These are phyloP conservation scores for Chalaropsis ovoidea DNA, from an alignment of 2,329 filamentous ascomycete species.

Conservation along the genomic window DNA sequence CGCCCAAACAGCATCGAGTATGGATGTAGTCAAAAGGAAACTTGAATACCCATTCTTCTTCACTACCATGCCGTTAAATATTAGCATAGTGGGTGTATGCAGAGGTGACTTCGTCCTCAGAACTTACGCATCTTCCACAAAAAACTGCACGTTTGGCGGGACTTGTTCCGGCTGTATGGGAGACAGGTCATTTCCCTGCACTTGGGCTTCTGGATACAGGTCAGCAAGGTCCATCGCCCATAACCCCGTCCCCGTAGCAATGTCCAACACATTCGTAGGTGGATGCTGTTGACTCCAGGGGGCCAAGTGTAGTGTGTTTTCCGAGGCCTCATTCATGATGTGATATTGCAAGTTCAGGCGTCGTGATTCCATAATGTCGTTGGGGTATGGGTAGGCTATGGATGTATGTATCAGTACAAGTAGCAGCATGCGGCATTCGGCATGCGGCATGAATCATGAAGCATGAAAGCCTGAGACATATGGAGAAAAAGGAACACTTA, in stretches of 20 bases:
- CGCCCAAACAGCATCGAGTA: constrained; percentile 41
- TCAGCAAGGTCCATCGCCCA: constrained; percentile 61
- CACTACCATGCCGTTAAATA: constrained; percentile 30
- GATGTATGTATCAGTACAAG: background rate
- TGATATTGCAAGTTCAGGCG: constrained; percentile 36
- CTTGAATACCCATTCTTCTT: constrained; percentile 43
- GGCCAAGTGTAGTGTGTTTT: constrained; percentile 37
- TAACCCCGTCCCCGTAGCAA: constrained; percentile 41
- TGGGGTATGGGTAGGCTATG: constrained; percentile 40
- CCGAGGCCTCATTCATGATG: constrained; percentile 34
- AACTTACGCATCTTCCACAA: constrained; percentile 52
- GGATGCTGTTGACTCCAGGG: constrained; percentile 34
- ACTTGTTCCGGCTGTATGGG: constrained; percentile 57
- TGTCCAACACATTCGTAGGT: constrained; percentile 35
- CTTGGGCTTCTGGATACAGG: constrained; percentile 46
- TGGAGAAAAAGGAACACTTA: constrained; percentile 30
- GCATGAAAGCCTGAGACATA: background rate
- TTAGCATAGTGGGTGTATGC: background rate
- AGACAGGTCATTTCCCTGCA: constrained; percentile 57
- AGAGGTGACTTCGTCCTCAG: background rate
- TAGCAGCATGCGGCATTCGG: too few species aligned
- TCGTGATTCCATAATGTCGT: constrained; percentile 37
- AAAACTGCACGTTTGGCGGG: constrained; percentile 63
- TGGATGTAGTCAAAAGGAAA: constrained; percentile 49
- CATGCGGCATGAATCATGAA: background rate